Evolutionary conservation across 164 flowering plant species (phyloP).

Genomic region (Piper longum): DNA sequence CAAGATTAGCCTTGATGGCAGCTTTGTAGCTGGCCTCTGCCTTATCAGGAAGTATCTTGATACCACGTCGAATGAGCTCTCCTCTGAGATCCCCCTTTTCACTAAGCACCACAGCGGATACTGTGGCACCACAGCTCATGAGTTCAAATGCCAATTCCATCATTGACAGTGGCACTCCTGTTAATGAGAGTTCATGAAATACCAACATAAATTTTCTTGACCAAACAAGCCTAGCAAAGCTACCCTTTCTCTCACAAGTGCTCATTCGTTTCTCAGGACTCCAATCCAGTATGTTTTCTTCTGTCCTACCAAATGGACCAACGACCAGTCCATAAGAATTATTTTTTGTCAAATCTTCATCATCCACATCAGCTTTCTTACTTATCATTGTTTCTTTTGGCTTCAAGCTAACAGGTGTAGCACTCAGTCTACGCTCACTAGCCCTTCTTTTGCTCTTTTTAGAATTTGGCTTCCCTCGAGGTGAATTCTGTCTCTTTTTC

Average conservation of each 20-base stretch:
- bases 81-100: slow-evolving; percentile 83
- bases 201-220: slow-evolving; percentile 80
- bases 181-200: slow-evolving; percentile 91
- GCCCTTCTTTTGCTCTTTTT: slow-evolving; percentile 32
- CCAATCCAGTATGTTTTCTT: slow-evolving; percentile 82
- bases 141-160: slow-evolving; percentile 92
- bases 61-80: slow-evolving; percentile 73
- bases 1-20: slow-evolving; percentile 87
- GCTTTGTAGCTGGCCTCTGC: slow-evolving; percentile 66
- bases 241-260: slow-evolving; percentile 83
- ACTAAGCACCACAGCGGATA: slow-evolving; percentile 82
- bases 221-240: slow-evolving; percentile 82
- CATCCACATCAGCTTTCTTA: slow-evolving; percentile 23
- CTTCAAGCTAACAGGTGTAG: slow-evolving; percentile 25
- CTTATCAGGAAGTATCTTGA: slow-evolving; percentile 83
- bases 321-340: slow-evolving; percentile 65
- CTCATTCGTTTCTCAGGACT: slow-evolving; percentile 79
- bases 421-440: slow-evolving; percentile 21
- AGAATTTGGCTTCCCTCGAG: slow-evolving; percentile 13
- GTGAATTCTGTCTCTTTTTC: slow-evolving; percentile 19
- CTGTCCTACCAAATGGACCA: slow-evolving; percentile 77
- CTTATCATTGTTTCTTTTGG: slow-evolving; percentile 19
- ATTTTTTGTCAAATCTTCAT: slow-evolving; percentile 54
- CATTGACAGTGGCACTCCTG: slow-evolving; percentile 97
- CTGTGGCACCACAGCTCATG: slow-evolving; percentile 94